Base-by-base conservation (phyloP, 2,329 filamentous ascomycete species). In the Penicillium sp. region DNA sequence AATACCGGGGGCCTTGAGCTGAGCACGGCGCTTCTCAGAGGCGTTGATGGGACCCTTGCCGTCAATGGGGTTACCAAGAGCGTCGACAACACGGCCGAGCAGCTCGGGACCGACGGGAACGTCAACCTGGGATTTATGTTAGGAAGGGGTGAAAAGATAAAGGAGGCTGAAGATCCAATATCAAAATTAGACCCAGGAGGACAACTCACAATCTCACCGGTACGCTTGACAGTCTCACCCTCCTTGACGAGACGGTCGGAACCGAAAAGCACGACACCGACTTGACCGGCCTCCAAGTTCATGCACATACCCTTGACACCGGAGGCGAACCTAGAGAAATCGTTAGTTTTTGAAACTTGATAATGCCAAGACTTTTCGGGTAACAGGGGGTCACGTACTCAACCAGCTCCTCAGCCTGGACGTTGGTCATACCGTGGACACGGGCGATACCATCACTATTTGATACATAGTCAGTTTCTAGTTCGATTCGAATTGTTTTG, bases 291-390 rank as follows among this genome's bases (percentile, higher is more conserved):
- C 85, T 99, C 95, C 83, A 99, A 89, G 91, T 99, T 99, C 93
- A 99, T 98, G 91, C 93, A 98, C 95, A 99, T 99, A 81, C 95
- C 95, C 89, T 98, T 98, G 83, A 98, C 95, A 81, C 95, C 95
- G 69, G 95, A 99, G 75, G 95, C 92, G 85, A 99, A 99, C 86
- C 93, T 97, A 69, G 59, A 60, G 16, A 2, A 62, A 58, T 58
- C 59, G 62, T 72, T 67, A 69, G 66, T 67, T 57, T 59, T 58
- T 59, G 51, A 49, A 59, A 55, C 29, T 58, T 29, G 46, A 45
- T 42, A 60, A 61, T 53, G 64, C 55, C 57, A 56, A 63, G 59
- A 54, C 52, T 57, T 61, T 37, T 27, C 46, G 45, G 25, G 26
- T 46, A 50, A 37, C 48, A 51, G 61, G 58, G 33, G 60, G 63